phyloP scores from a whole-genome alignment of 2,329 filamentous ascomycete genomes.

The Raffaelea ambrosiae region DNA sequence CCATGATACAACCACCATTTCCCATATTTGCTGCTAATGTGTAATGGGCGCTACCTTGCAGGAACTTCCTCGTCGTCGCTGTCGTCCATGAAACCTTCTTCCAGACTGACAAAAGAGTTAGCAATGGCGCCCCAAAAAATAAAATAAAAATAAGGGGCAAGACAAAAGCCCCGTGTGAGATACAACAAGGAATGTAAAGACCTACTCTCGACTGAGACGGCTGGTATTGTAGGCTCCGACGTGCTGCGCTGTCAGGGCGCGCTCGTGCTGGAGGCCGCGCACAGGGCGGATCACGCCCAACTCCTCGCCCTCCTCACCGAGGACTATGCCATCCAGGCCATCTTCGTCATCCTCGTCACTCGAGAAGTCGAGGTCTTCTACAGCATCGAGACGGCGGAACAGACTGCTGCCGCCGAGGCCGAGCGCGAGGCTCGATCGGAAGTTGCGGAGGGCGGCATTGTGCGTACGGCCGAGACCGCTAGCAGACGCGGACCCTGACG shows the following conservation, averaged over 20 bases:
- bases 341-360: constrained; percentile 33
- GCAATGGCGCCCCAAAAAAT: not conserved
- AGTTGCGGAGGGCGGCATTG: not conserved
- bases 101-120: constrained; percentile 19
- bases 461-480: constrained; percentile 5
- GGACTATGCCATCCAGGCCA: constrained; percentile 17
- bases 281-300: constrained; percentile 45
- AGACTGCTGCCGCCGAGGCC: not conserved
- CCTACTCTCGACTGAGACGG: constrained; percentile 66
- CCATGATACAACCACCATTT: too few species aligned
- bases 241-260: constrained; percentile 7
- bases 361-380: constrained; percentile 30
- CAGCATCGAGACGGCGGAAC: constrained; percentile 15
- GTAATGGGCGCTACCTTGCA: not conserved
- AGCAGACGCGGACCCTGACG: constrained; percentile 26
- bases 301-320: constrained; percentile 60
- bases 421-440: not conserved
- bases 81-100: constrained; percentile 37
- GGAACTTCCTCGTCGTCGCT: constrained; percentile 29
- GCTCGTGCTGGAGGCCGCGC: constrained; percentile 26
- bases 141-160: not conserved
- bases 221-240: constrained; percentile 39
- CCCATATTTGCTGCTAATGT: too few species aligned
- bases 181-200: too few species aligned
- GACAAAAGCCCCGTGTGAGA: too few species aligned